phyloP scores from a whole-genome alignment of 495 filamentous ascomycete species.

The Daldinia grandis region DNA sequence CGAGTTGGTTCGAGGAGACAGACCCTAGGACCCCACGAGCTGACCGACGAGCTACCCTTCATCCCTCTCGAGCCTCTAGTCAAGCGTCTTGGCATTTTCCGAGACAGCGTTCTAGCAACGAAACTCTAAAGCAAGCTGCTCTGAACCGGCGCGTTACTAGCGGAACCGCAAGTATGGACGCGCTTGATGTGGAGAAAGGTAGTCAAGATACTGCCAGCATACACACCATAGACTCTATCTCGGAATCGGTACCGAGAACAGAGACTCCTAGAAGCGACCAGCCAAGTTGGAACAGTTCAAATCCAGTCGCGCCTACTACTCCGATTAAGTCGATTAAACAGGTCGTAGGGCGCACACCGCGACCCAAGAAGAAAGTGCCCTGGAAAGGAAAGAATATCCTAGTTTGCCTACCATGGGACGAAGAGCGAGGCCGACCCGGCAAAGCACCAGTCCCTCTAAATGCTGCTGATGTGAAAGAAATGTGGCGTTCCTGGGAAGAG shows the following conservation, averaged over 20 bases:
- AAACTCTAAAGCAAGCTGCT: conserved; percentile 70
- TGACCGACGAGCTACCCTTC: conserved; percentile 57
- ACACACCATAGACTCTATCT: conserved; percentile 38
- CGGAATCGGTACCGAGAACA: conserved; percentile 35
- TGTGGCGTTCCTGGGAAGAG: conserved; percentile 73
- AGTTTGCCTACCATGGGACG: conserved; percentile 74
- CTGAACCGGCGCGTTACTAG: conserved; percentile 53
- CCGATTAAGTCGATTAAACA: conserved; percentile 47
- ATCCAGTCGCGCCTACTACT: conserved; percentile 45
- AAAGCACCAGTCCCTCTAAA: conserved; percentile 67
- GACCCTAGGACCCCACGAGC: conserved; percentile 52
- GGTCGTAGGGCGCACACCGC: conserved; percentile 50
- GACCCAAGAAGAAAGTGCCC: conserved; percentile 62
- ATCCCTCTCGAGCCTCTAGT: conserved; percentile 39
- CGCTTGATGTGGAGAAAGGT: conserved; percentile 44
- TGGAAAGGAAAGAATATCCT: conserved; percentile 81
- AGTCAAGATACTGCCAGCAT: conserved; percentile 47
- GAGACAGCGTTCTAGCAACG: conserved; percentile 63
- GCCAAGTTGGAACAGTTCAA: conserved; percentile 34
- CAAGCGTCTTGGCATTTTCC: conserved; percentile 54
- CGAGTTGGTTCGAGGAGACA: conserved; percentile 53
- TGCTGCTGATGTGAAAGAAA: conserved; percentile 66
- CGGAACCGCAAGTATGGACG: conserved; percentile 49
- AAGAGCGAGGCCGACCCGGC: conserved; percentile 68
- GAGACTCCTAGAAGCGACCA: conserved; percentile 43